Evolutionary conservation across 495 filamentous ascomycete species (phyloP).

Genomic region (Penicillium canariense): DNA sequence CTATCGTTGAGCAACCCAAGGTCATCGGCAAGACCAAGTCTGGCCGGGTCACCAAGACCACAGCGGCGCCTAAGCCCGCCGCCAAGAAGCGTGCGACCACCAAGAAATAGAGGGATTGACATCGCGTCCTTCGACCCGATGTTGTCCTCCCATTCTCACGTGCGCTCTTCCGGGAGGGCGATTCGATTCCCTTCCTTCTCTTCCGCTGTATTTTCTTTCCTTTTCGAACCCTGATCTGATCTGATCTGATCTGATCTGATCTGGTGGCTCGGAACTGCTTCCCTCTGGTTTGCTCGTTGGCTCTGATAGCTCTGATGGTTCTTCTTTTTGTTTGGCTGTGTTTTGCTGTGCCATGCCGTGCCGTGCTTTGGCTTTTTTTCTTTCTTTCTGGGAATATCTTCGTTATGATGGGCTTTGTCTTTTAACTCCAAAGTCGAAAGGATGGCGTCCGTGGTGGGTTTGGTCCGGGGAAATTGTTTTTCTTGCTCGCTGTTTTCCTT

Average conservation of each 20-base stretch:
- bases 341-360: not conserved
- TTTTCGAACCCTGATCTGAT: constrained; percentile 26
- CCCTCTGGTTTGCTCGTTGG: not conserved
- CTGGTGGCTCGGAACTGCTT: constrained; percentile 13
- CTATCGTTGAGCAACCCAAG: constrained; percentile 71
- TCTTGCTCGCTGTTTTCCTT: constrained; percentile 9
- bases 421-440: constrained; percentile 29
- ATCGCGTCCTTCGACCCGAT: constrained; percentile 13
- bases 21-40: constrained; percentile 85
- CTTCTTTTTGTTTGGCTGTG: constrained; percentile 13
- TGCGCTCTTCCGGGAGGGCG: constrained; percentile 29
- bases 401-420: constrained; percentile 31
- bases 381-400: constrained; percentile 40
- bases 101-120: constrained; percentile 50
- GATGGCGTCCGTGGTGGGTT: constrained; percentile 47
- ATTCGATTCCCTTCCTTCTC: constrained; percentile 17
- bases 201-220: constrained; percentile 33
- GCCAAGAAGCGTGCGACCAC: constrained; percentile 57
- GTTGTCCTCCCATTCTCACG: constrained; percentile 27
- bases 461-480: constrained; percentile 34
- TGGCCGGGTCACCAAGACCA: constrained; percentile 80
- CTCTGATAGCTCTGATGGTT: constrained; percentile 11
- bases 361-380: constrained; percentile 27
- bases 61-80: constrained; percentile 53
- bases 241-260: too few species aligned